Evolutionary conservation across 2,329 filamentous ascomycete genomes (phyloP), one percentile per base, ranked within the genome.

Genomic region (Fusarium nanum): DNA sequence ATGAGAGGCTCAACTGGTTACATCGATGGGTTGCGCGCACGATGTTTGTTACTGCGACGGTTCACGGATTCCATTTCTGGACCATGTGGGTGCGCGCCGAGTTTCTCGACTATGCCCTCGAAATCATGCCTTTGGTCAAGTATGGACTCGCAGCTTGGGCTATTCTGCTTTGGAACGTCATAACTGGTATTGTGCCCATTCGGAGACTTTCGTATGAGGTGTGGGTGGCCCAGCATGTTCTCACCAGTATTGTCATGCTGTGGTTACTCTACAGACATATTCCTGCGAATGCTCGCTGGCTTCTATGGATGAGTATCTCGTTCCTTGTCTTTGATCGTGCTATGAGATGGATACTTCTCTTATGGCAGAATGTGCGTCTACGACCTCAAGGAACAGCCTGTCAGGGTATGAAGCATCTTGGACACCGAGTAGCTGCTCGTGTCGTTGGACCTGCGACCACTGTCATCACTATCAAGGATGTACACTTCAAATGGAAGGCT

Each of bases 11-110:
- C 61, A 92, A 92, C 76, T 93, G 91, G 91, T 79, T 92, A 55
- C 91, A 93, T 73, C 86, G 91, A 64, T 93, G 91, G 91, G 87
- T 90, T 12, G 89, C 88, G 5, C 85, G 91, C 62, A 91, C 89
- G 58, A 87, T 93, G 80, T 85, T 93, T 37, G 80, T 92, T 18
- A 92, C 89, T 0, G 88, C 87, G 3, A 89, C 89, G 2, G 84
- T 92, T 6, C 91, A 93, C 72, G 90, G 91, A 64, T 91, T 88
- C 71, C 88, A 91, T 76, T 93, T 92, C 76, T 89, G 89, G 79
- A 81, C 82, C 5, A 85, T 90, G 74, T 93, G 90, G 88, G 84
- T 84, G 27, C 81, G 81, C 13, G 84, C 87, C 57, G 86, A 87
- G 61, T 88, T 91, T 61, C 83, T 92, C 30, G 78, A 85, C 42